Evolutionary conservation across 2,329 filamentous ascomycete species (phyloP), one percentile per base, ranked within the genome.

Genomic region (Fusarium austroafricanum): DNA sequence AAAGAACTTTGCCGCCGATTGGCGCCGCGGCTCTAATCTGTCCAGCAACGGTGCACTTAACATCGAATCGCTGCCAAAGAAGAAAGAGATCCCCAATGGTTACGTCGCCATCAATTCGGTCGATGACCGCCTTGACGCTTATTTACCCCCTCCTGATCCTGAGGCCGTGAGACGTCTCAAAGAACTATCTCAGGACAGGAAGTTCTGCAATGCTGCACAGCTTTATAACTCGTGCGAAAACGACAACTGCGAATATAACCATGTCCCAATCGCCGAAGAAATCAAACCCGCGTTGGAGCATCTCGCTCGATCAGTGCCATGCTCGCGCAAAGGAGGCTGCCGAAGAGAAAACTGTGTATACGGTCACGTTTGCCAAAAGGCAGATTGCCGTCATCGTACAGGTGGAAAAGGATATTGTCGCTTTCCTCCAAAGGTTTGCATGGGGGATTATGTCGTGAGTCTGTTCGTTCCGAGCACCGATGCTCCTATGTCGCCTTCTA

Each of bases 281-380:
- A 61, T 73, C 10, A 65, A 57, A 10, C 64, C 64, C 2, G 67
- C 65, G 1, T 44, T 73, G 0, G 58, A 67, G 35, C 33, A 56
- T 3, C 40, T 73, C 0, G 55, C 71, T 1, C 71, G 68, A 6
- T 70, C 68, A 1, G 61, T 72, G 7, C 67, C 67, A 2, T 73
- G 71, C 15, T 56, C 67, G 0, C 54, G 55, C 5, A 55, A 49
- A 5, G 69, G 71, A 15, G 29, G 10, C 10, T 73, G 69, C 40
- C 53, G 64, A 33, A 51, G 59, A 26, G 33, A 38, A 20, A 64
- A 56, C 15, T 73, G 71, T 28, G 59, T 68, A 6, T 54, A 57
- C 6, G 71, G 71, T 0, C 71, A 73, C 17, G 67, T 73, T 5
- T 73, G 71, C 23, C 71, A 73, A 40, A 56, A 61, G 17, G 21